phyloP scores from a whole-genome alignment of 768 basidiomycete species.

The Aureoboletus auriporus region DNA sequence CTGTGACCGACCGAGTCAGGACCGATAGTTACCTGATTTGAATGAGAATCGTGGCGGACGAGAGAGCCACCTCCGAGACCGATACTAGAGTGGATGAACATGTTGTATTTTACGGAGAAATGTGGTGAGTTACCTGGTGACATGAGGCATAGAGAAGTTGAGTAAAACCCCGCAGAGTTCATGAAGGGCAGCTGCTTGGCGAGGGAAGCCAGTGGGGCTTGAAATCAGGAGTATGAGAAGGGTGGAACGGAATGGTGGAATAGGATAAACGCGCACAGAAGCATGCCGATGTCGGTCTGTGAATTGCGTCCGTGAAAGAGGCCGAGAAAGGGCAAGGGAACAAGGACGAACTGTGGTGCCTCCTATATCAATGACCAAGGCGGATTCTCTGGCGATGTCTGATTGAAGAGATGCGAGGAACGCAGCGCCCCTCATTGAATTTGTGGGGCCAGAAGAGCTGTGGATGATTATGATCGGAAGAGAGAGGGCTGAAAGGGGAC shows the following conservation, averaged over 20 bases:
- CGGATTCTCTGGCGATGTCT: slow-evolving; percentile 31
- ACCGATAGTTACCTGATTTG: slow-evolving; percentile 47
- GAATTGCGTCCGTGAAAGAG: slow-evolving; percentile 10
- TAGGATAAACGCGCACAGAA: slow-evolving; percentile 33
- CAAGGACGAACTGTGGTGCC: slow-evolving; percentile 47
- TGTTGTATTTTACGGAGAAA: background rate
- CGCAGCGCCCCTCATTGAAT: slow-evolving; percentile 67
- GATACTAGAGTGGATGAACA: slow-evolving; percentile 33
- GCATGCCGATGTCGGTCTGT: slow-evolving; percentile 56
- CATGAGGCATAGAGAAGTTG: slow-evolving; percentile 60
- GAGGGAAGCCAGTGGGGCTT: slow-evolving; percentile 53
- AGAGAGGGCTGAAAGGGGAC: slow-evolving; percentile 6
- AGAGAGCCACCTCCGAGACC: slow-evolving; percentile 64
- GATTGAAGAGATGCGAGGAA: slow-evolving; percentile 47
- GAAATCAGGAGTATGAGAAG: slow-evolving; percentile 10
- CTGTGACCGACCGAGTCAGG: slow-evolving; percentile 64
- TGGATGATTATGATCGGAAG: slow-evolving; percentile 4
- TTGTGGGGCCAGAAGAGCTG: slow-evolving; percentile 54
- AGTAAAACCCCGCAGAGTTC: slow-evolving; percentile 58
- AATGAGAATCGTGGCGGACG: slow-evolving; percentile 33
- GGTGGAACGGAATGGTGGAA: background rate
- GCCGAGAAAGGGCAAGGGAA: slow-evolving; percentile 5
- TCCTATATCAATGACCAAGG: slow-evolving; percentile 60
- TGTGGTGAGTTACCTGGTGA: slow-evolving; percentile 31
- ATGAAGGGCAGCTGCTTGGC: slow-evolving; percentile 59